Percentiles rank a stretch among this genome's conserved stretches.
phyloP scores from a whole-genome alignment of 2,329 filamentous ascomycete species.

The Calonectria ilicicola region DNA sequence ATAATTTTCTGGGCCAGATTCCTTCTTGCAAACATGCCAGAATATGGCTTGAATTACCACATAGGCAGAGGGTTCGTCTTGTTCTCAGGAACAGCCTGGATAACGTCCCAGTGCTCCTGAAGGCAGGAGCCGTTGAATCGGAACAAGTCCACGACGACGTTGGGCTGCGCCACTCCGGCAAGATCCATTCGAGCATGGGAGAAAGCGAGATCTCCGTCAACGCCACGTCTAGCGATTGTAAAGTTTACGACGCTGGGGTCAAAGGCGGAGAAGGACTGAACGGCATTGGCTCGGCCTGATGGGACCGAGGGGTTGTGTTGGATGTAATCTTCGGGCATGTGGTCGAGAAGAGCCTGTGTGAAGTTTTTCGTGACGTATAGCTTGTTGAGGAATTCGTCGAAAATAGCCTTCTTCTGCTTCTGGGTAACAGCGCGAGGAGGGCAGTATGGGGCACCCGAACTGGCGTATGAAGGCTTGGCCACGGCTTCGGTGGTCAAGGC shows the following conservation, averaged over 20 bases:
- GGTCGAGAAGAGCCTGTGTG: background rate
- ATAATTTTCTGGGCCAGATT: too few species aligned
- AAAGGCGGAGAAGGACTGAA: background rate
- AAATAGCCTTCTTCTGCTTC: background rate
- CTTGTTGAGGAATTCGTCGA: background rate
- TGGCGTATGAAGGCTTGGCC: background rate
- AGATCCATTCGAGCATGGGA: background rate
- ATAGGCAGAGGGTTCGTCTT: background rate
- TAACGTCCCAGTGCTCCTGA: background rate
- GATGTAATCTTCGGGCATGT: background rate
- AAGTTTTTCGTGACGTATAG: background rate
- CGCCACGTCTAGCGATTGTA: background rate
- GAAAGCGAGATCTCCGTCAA: background rate
- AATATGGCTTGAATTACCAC: background rate
- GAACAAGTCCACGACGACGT: background rate
- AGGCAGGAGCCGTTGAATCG: background rate
- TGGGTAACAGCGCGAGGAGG: background rate
- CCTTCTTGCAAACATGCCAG: background rate
- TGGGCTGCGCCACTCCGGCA: background rate
- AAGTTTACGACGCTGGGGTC: background rate
- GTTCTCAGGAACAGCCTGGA: background rate
- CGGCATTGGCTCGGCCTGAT: background rate
- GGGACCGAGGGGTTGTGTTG: background rate
- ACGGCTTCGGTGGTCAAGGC: background rate
- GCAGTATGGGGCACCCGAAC: background rate